Evolutionary conservation across 2,329 filamentous ascomycete genomes (phyloP).

Genomic region (Trichoderma sp.): DNA sequence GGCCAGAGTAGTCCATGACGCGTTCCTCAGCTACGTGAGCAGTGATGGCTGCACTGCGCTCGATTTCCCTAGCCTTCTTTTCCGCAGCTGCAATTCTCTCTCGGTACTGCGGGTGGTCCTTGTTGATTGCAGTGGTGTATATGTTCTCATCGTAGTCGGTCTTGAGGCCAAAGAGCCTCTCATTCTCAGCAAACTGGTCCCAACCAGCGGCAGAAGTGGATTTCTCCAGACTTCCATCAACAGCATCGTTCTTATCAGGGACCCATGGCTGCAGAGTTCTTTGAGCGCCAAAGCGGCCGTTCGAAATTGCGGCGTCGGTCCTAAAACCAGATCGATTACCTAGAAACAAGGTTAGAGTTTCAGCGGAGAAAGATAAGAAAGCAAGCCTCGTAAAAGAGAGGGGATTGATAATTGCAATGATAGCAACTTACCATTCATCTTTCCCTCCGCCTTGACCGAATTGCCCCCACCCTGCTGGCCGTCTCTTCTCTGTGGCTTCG

Average conservation of each 20-base stretch:
- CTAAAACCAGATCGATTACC: constrained; percentile 69
- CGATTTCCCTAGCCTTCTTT: constrained; percentile 84
- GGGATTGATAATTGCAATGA: background rate
- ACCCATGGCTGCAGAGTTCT: constrained; percentile 80
- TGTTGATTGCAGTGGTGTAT: constrained; percentile 90
- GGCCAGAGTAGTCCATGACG: constrained; percentile 64
- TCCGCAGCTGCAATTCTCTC: constrained; percentile 76
- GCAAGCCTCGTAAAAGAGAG: background rate
- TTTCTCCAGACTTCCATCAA: constrained; percentile 70
- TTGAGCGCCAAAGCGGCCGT: constrained; percentile 64
- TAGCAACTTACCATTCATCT: constrained; percentile 37
- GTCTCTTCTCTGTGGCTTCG: constrained; percentile 35
- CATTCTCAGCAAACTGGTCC: constrained; percentile 94
- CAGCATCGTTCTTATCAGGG: constrained; percentile 57
- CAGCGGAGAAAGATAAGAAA: background rate
- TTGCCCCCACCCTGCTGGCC: constrained; percentile 34
- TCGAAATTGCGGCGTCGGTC: constrained; percentile 86
- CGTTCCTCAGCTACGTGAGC: constrained; percentile 88
- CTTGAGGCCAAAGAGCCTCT: constrained; percentile 79
- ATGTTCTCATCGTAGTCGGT: constrained; percentile 92
- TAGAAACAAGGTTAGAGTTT: constrained; percentile 33
- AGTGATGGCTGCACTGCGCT: constrained; percentile 69
- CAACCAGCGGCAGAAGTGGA: constrained; percentile 54
- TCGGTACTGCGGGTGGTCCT: constrained; percentile 75
- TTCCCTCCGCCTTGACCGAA: constrained; percentile 31